Base-by-base conservation (phyloP, 768 basidiomycete species). In the Cystobasidium ongulense region DNA sequence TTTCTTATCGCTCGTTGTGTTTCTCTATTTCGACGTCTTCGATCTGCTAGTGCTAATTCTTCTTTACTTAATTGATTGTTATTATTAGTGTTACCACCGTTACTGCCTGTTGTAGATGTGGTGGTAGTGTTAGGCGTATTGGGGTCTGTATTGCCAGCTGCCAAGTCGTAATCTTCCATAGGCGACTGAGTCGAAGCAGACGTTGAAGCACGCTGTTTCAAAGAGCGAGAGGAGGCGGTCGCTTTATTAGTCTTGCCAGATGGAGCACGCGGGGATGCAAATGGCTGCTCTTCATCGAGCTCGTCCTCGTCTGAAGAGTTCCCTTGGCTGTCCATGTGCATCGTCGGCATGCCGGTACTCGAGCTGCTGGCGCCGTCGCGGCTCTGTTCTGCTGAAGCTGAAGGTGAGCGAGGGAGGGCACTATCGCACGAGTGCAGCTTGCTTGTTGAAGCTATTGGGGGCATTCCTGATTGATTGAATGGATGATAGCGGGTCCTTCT, bases 1-100 rank as follows among this genome's bases (percentile, higher is more conserved):
- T 64, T 64, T 36, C 63, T 4, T 38, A 64, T 64, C n/a, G 63
- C 63, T 25, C 63, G 63, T 27, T 64, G 63, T 38, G 63, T 64
- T 46, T 64, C 63, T 46, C 63, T 64, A 36, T 64, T 64, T 27
- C 63, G 17, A 23, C 63, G 63, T 11, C 63, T 8, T 38, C 63
- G 4, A 25, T 64, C 63, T 64, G 35, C 63, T 46, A 64, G 23
- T 39, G 63, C 63, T 25, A 41, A 4, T 46, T 64, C 63, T 46
- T 64, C 63, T 36, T 64, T 64, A 38, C 31, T 64, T 35, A 59
- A 29, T 4, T 41, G 39, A 41, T 11, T 50, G 21, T 50, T 50
- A n/a, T n/a, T 21, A 21, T 50, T 50, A n/a, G 18, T 50, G 18
- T 21, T 50, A 21, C n/a, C n/a, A 21, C 46, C n/a, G 46, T 21